These are phyloP conservation scores for Persicaria maculosa DNA, from an alignment of 148 eudicot species.

Conservation along the genomic window DNA sequence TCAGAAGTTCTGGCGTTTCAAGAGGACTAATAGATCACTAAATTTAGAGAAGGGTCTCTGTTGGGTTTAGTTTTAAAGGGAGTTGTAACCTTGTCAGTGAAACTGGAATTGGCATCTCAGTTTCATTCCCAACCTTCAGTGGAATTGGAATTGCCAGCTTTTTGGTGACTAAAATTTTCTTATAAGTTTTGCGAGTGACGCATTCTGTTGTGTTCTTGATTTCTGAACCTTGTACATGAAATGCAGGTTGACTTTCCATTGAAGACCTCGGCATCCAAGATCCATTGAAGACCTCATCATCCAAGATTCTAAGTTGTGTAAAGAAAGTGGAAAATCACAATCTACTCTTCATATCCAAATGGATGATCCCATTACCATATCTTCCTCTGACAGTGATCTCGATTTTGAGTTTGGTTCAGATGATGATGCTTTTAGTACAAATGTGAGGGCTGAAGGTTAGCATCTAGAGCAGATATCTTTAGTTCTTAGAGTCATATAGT, in stretches of 20 bases:
- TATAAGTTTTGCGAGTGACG: background rate
- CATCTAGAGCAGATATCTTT: background rate
- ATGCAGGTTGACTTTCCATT: slow-evolving; percentile 31
- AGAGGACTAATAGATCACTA: background rate
- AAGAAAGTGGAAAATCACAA: background rate
- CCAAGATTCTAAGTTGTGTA: slow-evolving; percentile 17
- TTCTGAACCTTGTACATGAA: slow-evolving; percentile 7
- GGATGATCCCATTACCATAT: background rate
- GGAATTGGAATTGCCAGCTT: background rate
- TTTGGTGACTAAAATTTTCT: background rate
- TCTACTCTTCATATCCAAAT: background rate
- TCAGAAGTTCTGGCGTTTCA: background rate
- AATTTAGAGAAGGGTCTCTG: background rate
- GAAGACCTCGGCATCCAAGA: slow-evolving; percentile 16
- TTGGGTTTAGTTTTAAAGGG: background rate
- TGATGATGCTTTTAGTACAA: slow-evolving; percentile 30
- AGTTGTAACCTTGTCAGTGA: background rate
- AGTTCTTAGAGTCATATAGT: background rate
- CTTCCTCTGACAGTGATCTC: slow-evolving; percentile 17
- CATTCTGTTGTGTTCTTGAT: background rate
- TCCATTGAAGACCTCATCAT: slow-evolving; percentile 37
- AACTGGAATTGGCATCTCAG: background rate
- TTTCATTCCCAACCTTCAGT: background rate
- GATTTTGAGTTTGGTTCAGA: slow-evolving; percentile 53
- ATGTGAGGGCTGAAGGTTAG: slow-evolving; percentile 26